Conservation (phyloP, 225 moss, liverwort and hornwort genomes). For the Climacium dendroides region DNA sequence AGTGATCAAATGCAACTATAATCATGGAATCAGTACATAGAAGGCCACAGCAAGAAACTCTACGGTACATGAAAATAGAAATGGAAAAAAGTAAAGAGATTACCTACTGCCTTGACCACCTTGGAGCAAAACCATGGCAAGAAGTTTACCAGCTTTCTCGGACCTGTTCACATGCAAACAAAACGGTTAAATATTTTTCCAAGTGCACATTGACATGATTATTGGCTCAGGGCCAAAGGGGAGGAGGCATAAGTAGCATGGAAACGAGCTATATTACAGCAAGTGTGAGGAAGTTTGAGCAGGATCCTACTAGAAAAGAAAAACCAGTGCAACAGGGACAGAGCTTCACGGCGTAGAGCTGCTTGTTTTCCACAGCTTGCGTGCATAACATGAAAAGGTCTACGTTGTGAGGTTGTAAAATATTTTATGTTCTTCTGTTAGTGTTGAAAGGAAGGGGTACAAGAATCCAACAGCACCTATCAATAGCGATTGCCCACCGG, state of each 20-base stretch:
- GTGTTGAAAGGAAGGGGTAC: background rate
- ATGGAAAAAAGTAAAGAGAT: background rate
- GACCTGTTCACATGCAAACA: slow-evolving; percentile 33
- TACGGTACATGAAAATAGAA: background rate
- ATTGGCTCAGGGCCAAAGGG: too few relatives aligned
- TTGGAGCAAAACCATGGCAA: slow-evolving; percentile 66
- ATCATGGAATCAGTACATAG: background rate
- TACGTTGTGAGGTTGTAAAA: background rate
- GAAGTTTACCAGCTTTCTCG: slow-evolving; percentile 84
- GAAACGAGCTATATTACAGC: background rate
- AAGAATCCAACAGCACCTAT: slow-evolving; percentile 40
- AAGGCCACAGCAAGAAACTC: background rate
- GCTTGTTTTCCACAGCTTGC: background rate
- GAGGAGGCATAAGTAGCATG: background rate
- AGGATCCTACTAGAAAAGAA: background rate
- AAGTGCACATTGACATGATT: background rate
- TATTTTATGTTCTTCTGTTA: background rate
- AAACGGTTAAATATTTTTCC: background rate
- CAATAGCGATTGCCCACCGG: slow-evolving; percentile 85
- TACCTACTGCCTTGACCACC: slow-evolving; percentile 88
- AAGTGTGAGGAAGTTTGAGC: background rate
- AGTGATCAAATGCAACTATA: background rate
- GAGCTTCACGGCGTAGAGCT: background rate
- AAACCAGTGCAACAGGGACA: background rate
- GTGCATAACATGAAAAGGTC: background rate